phyloP scores from a whole-genome alignment of 176 grass and related monocot species.

The Avena sativa region DNA sequence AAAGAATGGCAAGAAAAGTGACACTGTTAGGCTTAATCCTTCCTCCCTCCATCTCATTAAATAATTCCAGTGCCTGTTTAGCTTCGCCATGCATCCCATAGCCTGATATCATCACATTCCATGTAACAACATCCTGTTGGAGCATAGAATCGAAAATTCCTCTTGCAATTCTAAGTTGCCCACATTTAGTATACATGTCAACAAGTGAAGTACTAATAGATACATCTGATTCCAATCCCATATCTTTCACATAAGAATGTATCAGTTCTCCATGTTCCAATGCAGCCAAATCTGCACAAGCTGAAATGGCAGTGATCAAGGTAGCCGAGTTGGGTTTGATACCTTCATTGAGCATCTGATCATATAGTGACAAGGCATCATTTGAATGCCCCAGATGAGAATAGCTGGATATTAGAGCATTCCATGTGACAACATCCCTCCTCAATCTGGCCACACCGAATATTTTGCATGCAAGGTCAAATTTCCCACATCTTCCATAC shows the following conservation, averaged over 20 bases:
- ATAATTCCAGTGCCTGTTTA: conserved; percentile 64
- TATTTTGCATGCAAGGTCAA: conserved; percentile 55
- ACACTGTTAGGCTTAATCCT: conserved; percentile 53
- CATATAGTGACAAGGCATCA: conserved; percentile 56
- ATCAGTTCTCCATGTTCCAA: conserved; percentile 59
- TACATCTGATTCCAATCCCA: conserved; percentile 51
- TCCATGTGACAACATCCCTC: conserved; percentile 70
- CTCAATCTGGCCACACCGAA: conserved; percentile 47
- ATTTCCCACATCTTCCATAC: conserved; percentile 67
- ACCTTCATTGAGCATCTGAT: conserved; percentile 62
- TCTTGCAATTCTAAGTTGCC: conserved; percentile 63
- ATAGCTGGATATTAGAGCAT: conserved; percentile 67
- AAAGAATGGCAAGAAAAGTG: conserved; percentile 75
- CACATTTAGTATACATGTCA: conserved; percentile 84
- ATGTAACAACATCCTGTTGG: conserved; percentile 67
- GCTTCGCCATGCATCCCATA: conserved; percentile 75
- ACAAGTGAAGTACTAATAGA: conserved; percentile 61
- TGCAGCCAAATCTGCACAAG: conserved; percentile 58
- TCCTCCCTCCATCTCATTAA: conserved; percentile 58
- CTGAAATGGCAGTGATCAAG: conserved; percentile 57
- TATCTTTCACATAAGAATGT: conserved; percentile 64
- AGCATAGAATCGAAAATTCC: conserved; percentile 65
- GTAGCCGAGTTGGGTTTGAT: conserved; percentile 63
- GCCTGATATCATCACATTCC: conserved; percentile 85
- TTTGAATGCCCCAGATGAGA: conserved; percentile 55